phyloP scores from a whole-genome alignment of 805 yeast species.

The Sungouiella blattae region DNA sequence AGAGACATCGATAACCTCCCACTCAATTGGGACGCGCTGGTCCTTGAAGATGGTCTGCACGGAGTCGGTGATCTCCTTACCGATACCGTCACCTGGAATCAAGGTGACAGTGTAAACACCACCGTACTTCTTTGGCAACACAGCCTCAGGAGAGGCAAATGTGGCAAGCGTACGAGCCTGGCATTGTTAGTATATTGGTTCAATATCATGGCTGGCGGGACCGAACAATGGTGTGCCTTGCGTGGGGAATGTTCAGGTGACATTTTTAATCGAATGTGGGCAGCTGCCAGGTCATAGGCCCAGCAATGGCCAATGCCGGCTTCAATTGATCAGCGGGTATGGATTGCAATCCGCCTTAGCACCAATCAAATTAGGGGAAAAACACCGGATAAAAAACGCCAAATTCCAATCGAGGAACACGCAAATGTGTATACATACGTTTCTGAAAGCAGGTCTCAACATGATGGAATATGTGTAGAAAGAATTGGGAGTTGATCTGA shows the following conservation, averaged over 20 bases:
- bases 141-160: constrained; percentile 55
- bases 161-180: constrained; percentile 51
- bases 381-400: no score
- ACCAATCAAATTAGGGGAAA: no score
- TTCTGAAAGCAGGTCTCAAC: constrained; percentile 18
- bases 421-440: constrained; percentile 17
- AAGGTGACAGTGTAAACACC: constrained; percentile 91
- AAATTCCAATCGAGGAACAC: no score
- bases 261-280: no score
- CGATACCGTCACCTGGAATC: constrained; percentile 98
- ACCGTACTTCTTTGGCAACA: constrained; percentile 88
- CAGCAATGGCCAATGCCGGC: no score
- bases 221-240: constrained; percentile 2
- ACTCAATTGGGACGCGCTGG: constrained; percentile 87
- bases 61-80: constrained; percentile 91
- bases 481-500: constrained; percentile 6
- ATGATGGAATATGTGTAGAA: constrained; percentile 9
- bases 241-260: no score
- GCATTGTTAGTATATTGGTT: constrained; percentile 28
- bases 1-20: constrained; percentile 60
- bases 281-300: no score
- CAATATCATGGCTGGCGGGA: no score
- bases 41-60: constrained; percentile 86
- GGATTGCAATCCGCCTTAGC: no score
- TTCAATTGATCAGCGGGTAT: no score